A percentile compares a stretch with the other conserved stretches of the same genome.
phyloP scores from a whole-genome alignment of 345 rosid species.

The Citrus medica region DNA sequence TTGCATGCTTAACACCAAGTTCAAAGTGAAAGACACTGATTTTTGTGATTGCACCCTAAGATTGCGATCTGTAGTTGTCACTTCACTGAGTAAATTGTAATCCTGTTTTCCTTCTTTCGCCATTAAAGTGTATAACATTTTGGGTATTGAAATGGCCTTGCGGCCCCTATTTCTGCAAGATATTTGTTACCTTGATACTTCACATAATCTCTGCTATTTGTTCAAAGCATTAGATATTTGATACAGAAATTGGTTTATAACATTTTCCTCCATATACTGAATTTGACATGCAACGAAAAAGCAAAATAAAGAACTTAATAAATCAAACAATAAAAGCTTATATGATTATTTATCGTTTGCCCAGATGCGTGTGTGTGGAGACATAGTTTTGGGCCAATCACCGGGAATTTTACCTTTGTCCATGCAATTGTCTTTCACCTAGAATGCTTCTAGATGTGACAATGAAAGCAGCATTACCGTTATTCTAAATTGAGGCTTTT shows the following conservation, averaged over 20 bases:
- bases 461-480: too few species aligned
- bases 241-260: background rate
- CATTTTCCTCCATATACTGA: background rate
- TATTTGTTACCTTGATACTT: background rate
- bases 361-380: too few species aligned
- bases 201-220: background rate
- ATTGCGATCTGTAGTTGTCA: background rate
- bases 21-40: background rate
- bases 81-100: background rate
- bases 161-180: background rate
- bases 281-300: background rate
- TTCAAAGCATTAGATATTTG: background rate
- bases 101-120: background rate
- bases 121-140: background rate
- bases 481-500: background rate
- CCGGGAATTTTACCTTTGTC: too few species aligned
- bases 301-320: background rate
- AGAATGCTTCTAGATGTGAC: too few species aligned
- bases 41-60: background rate
- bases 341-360: background rate
- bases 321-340: background rate
- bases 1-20: background rate
- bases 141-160: background rate
- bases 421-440: too few species aligned
- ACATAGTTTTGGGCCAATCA: too few species aligned